Base-by-base conservation (phyloP, 2,329 filamentous ascomycete genomes). In the Grosmannia clavigera region DNA sequence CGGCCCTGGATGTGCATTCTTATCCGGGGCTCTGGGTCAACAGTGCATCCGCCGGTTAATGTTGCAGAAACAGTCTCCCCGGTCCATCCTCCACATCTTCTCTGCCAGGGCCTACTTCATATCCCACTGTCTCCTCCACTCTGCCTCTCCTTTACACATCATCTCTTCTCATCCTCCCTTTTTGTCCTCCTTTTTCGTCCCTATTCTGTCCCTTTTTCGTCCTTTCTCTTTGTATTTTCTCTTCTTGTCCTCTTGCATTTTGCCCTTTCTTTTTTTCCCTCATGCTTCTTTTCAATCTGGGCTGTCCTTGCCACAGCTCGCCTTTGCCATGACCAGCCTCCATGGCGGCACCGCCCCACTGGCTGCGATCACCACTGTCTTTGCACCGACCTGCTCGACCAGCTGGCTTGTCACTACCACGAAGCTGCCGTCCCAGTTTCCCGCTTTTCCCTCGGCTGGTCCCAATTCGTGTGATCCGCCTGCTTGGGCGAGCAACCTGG, bases 351-450 rank as follows among this genome's bases (percentile, higher is more conserved):
- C 68, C 29, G 62, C 64, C 55, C 68, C 68, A 58, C 67, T 76
- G 46, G 70, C 71, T 43, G 69, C 73, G 14, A 69, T 76, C 56
- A 74, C 73, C 27, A 73, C 73, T 53, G 64, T 76, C 52, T 76
- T 76, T 64, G 71, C 67, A 29, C 73, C 72, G 7, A 70, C 73
- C 5, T 76, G 74, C 62, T 55, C 70, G 40, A 72, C 67, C 12
- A 68, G 70, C 11, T 76, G 73, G 73, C 67, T 75, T n/a, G 56
- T 75, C 51, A 74, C 72, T 31, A 74, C 72, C 1, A 70, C 69
- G 31, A 70, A 71, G 62, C 58, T 70, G 46, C 73, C 71, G 0
- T 76, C 73, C 3, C 73, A 75, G 62, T 71, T 69, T 58, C 74
- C 75, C 70, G 51, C 71, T 68, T 64, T 66, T 25, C 64, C 65